Conservation (phyloP, 345 rosid species). For the Melaleuca quinquenervia region DNA sequence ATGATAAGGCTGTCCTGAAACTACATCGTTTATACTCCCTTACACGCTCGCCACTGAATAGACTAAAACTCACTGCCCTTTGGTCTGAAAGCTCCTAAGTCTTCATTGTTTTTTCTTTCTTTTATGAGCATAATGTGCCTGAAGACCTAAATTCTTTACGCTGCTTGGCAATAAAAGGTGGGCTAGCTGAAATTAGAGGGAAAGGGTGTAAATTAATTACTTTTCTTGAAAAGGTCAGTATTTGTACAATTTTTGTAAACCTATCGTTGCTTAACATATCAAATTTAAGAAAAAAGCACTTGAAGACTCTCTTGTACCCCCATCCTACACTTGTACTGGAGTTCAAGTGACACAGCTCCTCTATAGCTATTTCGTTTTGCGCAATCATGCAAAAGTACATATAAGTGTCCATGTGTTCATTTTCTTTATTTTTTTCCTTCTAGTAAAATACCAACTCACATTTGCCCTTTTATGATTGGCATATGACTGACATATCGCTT, state of each 20-base stretch:
- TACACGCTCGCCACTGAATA: background rate
- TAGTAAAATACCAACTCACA: background rate
- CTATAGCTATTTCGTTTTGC: background rate
- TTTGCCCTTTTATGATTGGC: background rate
- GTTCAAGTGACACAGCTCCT: background rate
- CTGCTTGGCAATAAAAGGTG: background rate
- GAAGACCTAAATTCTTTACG: background rate
- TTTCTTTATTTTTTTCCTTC: background rate
- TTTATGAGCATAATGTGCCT: background rate
- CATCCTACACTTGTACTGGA: background rate
- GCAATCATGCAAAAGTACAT: background rate
- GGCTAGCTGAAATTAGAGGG: background rate
- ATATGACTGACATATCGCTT: background rate
- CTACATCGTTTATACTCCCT: background rate
- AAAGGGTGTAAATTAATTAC: background rate
- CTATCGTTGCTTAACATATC: background rate
- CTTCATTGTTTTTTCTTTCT: background rate
- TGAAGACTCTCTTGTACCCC: background rate
- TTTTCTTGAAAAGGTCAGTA: background rate
- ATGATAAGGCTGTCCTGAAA: background rate
- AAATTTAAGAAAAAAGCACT: background rate
- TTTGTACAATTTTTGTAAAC: background rate
- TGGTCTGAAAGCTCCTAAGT: background rate
- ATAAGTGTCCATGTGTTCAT: background rate
- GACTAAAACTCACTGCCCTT: background rate